Percentiles rank a stretch among this genome's conserved stretches.
phyloP scores from a whole-genome alignment of 495 filamentous ascomycete species.

The Talaromyces nanjingensis region DNA sequence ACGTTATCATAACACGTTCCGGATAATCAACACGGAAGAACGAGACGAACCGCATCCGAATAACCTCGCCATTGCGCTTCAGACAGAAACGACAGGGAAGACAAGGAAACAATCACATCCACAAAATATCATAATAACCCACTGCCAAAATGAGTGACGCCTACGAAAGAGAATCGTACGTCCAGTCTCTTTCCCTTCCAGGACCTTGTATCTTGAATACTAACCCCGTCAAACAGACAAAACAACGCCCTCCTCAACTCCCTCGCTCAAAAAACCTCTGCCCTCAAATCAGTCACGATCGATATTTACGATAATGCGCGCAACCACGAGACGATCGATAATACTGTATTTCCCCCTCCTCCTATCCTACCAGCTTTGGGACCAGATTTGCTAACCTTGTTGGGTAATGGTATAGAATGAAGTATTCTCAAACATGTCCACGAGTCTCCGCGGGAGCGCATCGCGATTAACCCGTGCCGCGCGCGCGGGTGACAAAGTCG shows the following conservation, averaged over 20 bases:
- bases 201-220: neutral
- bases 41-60: neutral
- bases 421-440: constrained; percentile 52
- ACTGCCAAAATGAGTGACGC: constrained; percentile 72
- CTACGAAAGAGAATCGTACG: constrained; percentile 83
- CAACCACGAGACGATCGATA: constrained; percentile 78
- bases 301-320: constrained; percentile 96
- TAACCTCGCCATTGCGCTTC: neutral
- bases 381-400: neutral
- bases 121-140: too few species aligned
- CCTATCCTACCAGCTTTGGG: neutral
- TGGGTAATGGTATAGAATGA: constrained; percentile 37
- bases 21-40: neutral
- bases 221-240: constrained; percentile 46
- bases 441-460: constrained; percentile 73
- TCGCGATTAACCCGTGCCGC: constrained; percentile 88
- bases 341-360: constrained; percentile 52
- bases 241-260: constrained; percentile 94
- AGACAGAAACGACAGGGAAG: neutral
- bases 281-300: constrained; percentile 91
- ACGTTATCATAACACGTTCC: neutral
- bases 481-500: constrained; percentile 79
- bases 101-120: too few species aligned
- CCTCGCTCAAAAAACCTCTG: constrained; percentile 81
- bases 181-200: constrained; percentile 6